Percentiles rank a stretch among this genome's conserved stretches.
Evolutionary conservation across 139 green algal species (phyloP).

Genomic region (Protoeuglena noctilucae): DNA sequence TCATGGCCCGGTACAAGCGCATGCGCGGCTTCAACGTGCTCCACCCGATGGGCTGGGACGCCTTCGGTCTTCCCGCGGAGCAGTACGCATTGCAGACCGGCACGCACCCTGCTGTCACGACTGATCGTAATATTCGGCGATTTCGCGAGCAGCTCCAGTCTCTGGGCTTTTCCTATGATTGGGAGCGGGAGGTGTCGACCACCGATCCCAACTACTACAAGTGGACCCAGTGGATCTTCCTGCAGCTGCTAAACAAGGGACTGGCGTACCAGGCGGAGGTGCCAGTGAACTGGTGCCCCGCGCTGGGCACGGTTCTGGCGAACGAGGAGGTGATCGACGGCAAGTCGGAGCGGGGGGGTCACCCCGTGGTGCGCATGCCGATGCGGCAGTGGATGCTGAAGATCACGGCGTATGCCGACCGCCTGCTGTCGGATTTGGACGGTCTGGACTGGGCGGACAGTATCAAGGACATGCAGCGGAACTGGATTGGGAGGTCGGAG

Average conservation of each 20-base stretch:
- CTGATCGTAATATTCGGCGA: constrained; percentile 67
- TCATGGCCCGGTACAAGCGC: constrained; percentile 90
- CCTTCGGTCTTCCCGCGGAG: constrained; percentile 94
- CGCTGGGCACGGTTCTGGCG: constrained; percentile 84
- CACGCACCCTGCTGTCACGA: constrained; percentile 83
- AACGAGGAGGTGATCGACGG: constrained; percentile 91
- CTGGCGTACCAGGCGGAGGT: constrained; percentile 96
- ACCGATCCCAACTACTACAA: constrained; percentile 82
- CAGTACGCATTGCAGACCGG: constrained; percentile 93
- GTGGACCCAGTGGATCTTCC: constrained; percentile 99
- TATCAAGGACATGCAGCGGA: constrained; percentile 97
- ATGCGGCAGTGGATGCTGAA: constrained; percentile 98
- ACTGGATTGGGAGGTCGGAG: constrained; percentile 93
- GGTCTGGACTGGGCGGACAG: constrained; percentile 80
- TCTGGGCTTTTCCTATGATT: constrained; percentile 93
- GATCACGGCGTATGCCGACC: constrained; percentile 90
- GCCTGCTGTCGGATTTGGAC: constrained; percentile 79
- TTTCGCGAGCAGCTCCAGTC: constrained; percentile 85
- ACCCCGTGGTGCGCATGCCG: constrained; percentile 85
- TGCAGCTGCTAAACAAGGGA: constrained; percentile 77
- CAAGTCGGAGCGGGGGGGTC: constrained; percentile 67
- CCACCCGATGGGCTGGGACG: constrained; percentile 98
- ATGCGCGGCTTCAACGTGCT: constrained; percentile 92
- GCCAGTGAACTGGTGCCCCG: constrained; percentile 96
- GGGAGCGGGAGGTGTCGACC: constrained; percentile 77